phyloP scores from a whole-genome alignment of 148 eudicot species.

The Salicornia ramosissima region DNA sequence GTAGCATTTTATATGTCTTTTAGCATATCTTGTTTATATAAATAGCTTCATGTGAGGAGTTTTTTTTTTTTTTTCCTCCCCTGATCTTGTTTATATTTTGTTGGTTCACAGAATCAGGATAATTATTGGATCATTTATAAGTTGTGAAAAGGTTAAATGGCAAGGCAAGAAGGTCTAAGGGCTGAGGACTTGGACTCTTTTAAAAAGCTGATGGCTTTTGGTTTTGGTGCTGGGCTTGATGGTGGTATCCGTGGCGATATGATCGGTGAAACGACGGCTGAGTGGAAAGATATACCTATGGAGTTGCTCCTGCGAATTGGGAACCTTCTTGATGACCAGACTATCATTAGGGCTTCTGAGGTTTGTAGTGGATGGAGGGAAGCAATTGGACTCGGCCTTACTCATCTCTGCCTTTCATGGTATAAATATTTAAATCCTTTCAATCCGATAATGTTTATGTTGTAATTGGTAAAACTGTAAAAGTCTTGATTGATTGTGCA shows the following conservation, averaged over 20 bases:
- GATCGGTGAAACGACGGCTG: conserved; percentile 33
- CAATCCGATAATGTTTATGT: neutral
- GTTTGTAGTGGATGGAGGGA: conserved; percentile 94
- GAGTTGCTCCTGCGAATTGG: conserved; percentile 78
- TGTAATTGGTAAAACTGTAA: neutral
- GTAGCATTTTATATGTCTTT: conserved; percentile 8
- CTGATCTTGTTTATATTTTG: conserved; percentile 22
- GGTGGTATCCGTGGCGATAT: conserved; percentile 27
- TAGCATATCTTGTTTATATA: conserved; percentile 8
- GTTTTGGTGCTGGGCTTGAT: conserved; percentile 28
- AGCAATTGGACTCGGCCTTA: conserved; percentile 65
- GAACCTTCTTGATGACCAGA: conserved; percentile 71
- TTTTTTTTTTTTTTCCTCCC: neutral
- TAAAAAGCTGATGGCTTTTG: conserved; percentile 62
- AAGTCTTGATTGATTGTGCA: neutral
- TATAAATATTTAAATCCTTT: conserved; percentile 26
- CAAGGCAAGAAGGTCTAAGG: conserved; percentile 34
- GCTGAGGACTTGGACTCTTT: conserved; percentile 51
- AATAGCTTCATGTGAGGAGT: conserved; percentile 4
- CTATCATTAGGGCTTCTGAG: conserved; percentile 67
- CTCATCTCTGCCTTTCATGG: conserved; percentile 82
- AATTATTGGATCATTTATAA: neutral
- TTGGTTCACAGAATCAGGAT: conserved; percentile 14
- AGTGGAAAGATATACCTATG: conserved; percentile 92
- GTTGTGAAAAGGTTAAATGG: conserved; percentile 33